These are phyloP conservation scores for Botrytis fabae DNA, from an alignment of 2,329 filamentous ascomycete genomes.

Conservation along the genomic window DNA sequence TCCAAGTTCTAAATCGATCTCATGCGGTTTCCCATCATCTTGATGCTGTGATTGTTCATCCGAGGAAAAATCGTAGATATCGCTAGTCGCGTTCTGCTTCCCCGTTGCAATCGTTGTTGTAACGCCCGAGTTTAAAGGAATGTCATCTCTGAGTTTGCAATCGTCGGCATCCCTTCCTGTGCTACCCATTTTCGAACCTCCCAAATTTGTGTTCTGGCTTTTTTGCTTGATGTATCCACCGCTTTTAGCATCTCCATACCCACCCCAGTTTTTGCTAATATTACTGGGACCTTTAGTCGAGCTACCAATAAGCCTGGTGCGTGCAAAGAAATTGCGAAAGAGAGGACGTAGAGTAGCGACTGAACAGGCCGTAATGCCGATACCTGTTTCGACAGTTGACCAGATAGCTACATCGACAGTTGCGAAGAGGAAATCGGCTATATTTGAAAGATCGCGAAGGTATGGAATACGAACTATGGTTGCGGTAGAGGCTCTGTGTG, in stretches of 20 bases:
- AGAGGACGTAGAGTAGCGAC: constrained; percentile 45
- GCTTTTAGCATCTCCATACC: not conserved
- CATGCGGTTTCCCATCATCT: not conserved
- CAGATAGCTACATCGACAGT: constrained; percentile 47
- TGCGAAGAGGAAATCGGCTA: constrained; percentile 44
- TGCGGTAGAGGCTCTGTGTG: constrained; percentile 42
- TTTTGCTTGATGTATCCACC: constrained; percentile 12
- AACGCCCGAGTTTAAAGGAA: not conserved
- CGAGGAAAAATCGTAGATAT: not conserved
- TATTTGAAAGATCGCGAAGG: constrained; percentile 42
- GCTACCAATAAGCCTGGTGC: constrained; percentile 5
- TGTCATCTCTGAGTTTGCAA: not conserved
- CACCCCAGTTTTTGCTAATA: not conserved
- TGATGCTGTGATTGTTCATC: not conserved
- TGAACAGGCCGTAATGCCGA: constrained; percentile 45
- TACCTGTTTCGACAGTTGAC: constrained; percentile 46
- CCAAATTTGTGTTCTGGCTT: not conserved
- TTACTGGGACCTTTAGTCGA: not conserved
- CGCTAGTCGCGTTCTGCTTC: not conserved
- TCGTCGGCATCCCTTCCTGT: not conserved
- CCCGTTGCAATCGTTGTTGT: not conserved
- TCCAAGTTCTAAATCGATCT: constrained; percentile 7
- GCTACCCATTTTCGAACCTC: not conserved
- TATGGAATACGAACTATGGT: constrained; percentile 48
- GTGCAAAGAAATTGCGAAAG: constrained; percentile 34